These are phyloP conservation scores for Suillus alpinus DNA, from an alignment of 768 basidiomycete genomes.

Conservation along the genomic window DNA sequence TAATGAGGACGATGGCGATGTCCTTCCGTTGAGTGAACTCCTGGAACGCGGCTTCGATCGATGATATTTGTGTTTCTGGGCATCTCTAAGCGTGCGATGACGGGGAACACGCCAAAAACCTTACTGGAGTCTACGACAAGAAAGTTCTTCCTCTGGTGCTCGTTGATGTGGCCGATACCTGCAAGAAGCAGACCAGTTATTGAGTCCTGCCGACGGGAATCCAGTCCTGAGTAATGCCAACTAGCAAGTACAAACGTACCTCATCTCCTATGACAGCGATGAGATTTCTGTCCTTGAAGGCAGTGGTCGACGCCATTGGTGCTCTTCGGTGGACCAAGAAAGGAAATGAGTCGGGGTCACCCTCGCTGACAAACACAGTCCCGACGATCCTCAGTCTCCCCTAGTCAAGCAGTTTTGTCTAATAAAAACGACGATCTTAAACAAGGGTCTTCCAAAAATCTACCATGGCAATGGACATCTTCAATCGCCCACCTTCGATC, in stretches of 20 bases:
- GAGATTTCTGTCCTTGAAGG: constrained; percentile 79
- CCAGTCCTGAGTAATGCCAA: background rate
- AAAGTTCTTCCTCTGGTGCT: constrained; percentile 96
- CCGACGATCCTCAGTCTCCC: background rate
- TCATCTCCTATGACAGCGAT: constrained; percentile 98
- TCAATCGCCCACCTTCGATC: constrained; percentile 73
- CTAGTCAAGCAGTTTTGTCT: background rate
- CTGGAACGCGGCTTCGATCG: constrained; percentile 89
- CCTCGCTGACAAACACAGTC: constrained; percentile 14
- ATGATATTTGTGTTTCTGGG: constrained; percentile 85
- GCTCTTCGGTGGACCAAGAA: constrained; percentile 12
- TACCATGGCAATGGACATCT: constrained; percentile 53
- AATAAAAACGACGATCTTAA: background rate
- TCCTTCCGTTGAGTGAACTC: constrained; percentile 95
- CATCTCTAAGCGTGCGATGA: constrained; percentile 10
- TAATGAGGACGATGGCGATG: constrained; percentile 94
- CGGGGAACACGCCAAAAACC: constrained; percentile 26
- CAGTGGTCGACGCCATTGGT: constrained; percentile 48
- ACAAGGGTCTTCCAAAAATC: background rate
- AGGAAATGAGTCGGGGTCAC: constrained; percentile 9
- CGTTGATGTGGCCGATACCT: constrained; percentile 89
- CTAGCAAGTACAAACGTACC: constrained; percentile 40
- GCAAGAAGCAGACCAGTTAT: constrained; percentile 95
- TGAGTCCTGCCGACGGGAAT: constrained; percentile 65
- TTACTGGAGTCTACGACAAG: constrained; percentile 90